phyloP scores from a whole-genome alignment of 495 filamentous ascomycete species.

The Zalerion maritima region DNA sequence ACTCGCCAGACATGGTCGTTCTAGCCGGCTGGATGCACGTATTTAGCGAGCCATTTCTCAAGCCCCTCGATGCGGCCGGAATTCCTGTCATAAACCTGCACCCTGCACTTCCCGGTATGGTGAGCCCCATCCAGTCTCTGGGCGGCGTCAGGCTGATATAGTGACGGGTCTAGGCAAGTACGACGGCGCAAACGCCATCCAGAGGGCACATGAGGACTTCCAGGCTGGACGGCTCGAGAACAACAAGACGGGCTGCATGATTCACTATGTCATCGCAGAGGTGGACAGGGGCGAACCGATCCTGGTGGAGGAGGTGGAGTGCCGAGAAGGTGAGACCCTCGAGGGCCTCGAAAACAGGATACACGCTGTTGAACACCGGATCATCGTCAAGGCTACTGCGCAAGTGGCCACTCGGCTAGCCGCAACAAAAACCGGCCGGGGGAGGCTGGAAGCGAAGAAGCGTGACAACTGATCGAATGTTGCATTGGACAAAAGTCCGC shows the following conservation, averaged over 20 bases:
- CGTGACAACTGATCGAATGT: too few relatives aligned
- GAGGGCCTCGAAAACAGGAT: conserved; percentile 54
- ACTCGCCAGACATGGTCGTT: conserved; percentile 57
- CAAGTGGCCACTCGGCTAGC: conserved; percentile 38
- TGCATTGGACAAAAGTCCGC: too few relatives aligned
- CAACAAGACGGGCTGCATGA: conserved; percentile 76
- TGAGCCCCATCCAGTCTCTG: conserved; percentile 5
- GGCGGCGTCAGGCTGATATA: conserved; percentile 6
- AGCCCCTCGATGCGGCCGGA: conserved; percentile 42
- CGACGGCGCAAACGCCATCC: conserved; percentile 66
- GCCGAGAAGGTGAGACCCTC: conserved; percentile 50
- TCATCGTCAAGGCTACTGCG: conserved; percentile 53
- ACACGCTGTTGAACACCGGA: conserved; percentile 52
- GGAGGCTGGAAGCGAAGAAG: too few relatives aligned
- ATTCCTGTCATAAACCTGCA: conserved; percentile 78
- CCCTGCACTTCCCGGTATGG: conserved; percentile 46
- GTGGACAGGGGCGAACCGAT: conserved; percentile 73
- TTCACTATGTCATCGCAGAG: conserved; percentile 74
- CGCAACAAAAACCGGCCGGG: too few relatives aligned
- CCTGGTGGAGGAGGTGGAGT: conserved; percentile 54
- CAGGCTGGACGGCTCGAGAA: conserved; percentile 51
- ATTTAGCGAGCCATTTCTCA: conserved; percentile 33
- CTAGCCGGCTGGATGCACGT: conserved; percentile 56
- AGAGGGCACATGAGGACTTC: conserved; percentile 63
- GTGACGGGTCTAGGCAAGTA: conserved; percentile 37